Evolutionary conservation across 495 filamentous ascomycete genomes (phyloP).

Genomic region (Penicillium paradoxum): DNA sequence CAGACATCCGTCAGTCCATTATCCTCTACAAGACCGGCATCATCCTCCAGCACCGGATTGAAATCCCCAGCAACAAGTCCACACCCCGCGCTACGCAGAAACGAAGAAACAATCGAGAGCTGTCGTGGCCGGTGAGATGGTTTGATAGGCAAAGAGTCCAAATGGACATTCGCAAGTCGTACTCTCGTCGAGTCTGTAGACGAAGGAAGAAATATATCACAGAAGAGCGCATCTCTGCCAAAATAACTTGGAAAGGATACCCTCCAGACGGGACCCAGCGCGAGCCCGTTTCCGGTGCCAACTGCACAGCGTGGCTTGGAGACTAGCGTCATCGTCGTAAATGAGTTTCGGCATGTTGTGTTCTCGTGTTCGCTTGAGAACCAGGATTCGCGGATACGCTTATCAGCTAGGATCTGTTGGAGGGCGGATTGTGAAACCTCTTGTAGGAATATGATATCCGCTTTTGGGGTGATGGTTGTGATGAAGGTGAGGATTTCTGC

Average conservation of each 20-base stretch:
- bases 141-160: conserved; percentile 20
- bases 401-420: conserved; percentile 6
- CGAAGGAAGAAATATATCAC: conserved; percentile 17
- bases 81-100: conserved; percentile 12
- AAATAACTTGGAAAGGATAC: conserved; percentile 18
- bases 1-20: conserved; percentile 21
- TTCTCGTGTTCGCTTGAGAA: conserved; percentile 15
- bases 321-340: conserved; percentile 17
- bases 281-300: background rate
- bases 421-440: conserved; percentile 19
- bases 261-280: conserved; percentile 19
- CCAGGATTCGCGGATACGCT: conserved; percentile 13
- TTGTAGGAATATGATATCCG: conserved; percentile 19
- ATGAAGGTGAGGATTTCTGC: conserved; percentile 13
- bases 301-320: conserved; percentile 9
- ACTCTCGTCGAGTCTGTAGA: background rate
- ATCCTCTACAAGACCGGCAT: conserved; percentile 8
- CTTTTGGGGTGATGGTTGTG: background rate
- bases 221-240: conserved; percentile 20
- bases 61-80: conserved; percentile 27
- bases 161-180: conserved; percentile 21
- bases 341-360: conserved; percentile 4
- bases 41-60: conserved; percentile 24
- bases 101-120: conserved; percentile 13
- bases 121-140: conserved; percentile 21